phyloP scores from a whole-genome alignment of 306 rosid genomes.

The Comarum palustre region DNA sequence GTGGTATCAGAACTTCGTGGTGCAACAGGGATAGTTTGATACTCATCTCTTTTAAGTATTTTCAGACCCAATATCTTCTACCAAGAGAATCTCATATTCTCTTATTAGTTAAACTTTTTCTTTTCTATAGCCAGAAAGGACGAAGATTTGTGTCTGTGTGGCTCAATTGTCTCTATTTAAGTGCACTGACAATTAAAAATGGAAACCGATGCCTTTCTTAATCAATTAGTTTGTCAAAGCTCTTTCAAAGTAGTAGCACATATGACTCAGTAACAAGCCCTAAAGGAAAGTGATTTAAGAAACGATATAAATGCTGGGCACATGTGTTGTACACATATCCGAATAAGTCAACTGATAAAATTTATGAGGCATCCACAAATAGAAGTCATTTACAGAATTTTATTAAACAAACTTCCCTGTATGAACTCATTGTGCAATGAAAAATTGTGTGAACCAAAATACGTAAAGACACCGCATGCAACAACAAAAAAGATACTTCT shows the following conservation, averaged over 20 bases:
- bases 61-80: background rate
- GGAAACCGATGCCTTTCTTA: background rate
- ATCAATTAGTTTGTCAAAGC: background rate
- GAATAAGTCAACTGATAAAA: constrained; percentile 1
- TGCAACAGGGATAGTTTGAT: background rate
- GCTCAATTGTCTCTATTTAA: background rate
- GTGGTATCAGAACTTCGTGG: background rate
- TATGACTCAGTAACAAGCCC: background rate
- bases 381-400: background rate
- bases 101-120: background rate
- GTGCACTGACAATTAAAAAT: background rate
- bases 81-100: background rate
- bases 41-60: background rate
- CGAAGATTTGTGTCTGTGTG: background rate
- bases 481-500: background rate
- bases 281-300: background rate
- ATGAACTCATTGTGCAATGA: background rate
- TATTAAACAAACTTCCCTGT: background rate
- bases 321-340: background rate
- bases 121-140: background rate
- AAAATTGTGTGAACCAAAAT: background rate
- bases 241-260: background rate
- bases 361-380: background rate
- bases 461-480: background rate
- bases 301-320: background rate